Evolutionary conservation across 768 basidiomycete species (phyloP).

Genomic region (Sarcodon aspratus): DNA sequence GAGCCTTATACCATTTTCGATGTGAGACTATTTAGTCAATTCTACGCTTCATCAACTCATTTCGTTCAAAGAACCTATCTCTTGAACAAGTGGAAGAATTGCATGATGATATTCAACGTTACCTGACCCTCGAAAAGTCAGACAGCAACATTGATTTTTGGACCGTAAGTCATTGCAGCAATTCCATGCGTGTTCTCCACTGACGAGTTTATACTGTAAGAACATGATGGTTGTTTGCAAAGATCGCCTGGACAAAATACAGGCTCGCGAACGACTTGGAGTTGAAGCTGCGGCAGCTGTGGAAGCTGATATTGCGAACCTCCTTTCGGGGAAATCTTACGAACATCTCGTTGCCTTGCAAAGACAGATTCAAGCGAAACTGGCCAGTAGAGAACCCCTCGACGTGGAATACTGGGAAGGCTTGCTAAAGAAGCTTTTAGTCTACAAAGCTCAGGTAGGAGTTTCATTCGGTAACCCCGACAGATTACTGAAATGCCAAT

Average conservation of each 20-base stretch:
- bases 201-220: conserved; percentile 24
- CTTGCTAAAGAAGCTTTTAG: conserved; percentile 80
- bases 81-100: conserved; percentile 85
- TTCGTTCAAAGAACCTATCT: conserved; percentile 56
- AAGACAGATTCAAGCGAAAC: conserved; percentile 76
- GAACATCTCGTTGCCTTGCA: conserved; percentile 79
- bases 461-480: background rate
- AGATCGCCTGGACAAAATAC: conserved; percentile 73
- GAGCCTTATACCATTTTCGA: conserved; percentile 98
- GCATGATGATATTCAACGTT: conserved; percentile 89
- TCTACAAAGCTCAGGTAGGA: conserved; percentile 91
- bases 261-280: conserved; percentile 47
- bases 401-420: conserved; percentile 98
- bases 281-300: conserved; percentile 69
- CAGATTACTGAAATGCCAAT: conserved; percentile 3
- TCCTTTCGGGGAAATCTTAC: conserved; percentile 79
- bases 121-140: conserved; percentile 75
- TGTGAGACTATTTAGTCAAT: conserved; percentile 33
- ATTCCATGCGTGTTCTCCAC: background rate
- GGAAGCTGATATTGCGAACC: conserved; percentile 69
- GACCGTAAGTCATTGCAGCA: conserved; percentile 52
- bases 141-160: conserved; percentile 93
- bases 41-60: conserved; percentile 2
- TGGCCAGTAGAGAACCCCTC: conserved; percentile 85
- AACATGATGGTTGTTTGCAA: conserved; percentile 98